Conservation (phyloP, 2,329 filamentous ascomycete genomes). For the Cryphonectria nitschkei region DNA sequence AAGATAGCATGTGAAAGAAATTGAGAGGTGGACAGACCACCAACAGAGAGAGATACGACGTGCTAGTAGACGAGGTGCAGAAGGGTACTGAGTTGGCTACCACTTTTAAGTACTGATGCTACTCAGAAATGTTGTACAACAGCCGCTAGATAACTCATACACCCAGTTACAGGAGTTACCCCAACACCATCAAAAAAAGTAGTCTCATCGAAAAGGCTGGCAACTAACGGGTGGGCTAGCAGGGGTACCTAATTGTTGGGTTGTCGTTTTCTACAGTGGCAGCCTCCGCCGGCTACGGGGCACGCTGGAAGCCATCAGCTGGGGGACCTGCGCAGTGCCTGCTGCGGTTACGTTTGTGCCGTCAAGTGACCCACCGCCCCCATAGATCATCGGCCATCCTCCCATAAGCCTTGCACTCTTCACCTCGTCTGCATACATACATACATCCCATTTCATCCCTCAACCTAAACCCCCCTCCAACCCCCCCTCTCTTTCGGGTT, state of each 20-base stretch:
- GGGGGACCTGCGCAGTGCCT: background rate
- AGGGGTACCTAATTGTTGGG: constrained; percentile 9
- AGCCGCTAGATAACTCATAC: background rate
- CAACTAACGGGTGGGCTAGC: constrained; percentile 5
- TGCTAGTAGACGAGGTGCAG: background rate
- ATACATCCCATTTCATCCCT: background rate
- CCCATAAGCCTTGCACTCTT: background rate
- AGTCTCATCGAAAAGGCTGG: background rate
- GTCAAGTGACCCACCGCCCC: constrained; percentile 6
- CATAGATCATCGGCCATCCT: constrained; percentile 2
- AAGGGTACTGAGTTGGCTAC: too few relatives aligned
- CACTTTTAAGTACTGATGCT: too few relatives aligned
- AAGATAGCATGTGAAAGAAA: background rate
- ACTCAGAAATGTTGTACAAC: background rate
- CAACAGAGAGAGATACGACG: background rate
- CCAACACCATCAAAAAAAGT: background rate
- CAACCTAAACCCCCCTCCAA: background rate
- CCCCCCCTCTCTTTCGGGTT: background rate
- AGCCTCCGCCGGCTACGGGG: background rate
- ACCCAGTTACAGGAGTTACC: background rate
- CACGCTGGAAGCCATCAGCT: background rate
- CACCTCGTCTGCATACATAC: constrained; percentile 7
- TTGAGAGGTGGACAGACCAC: background rate
- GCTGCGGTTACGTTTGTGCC: background rate
- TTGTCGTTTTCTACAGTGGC: background rate